Conservation (phyloP, 1,139 yeast species). For the Maudiozyma humilis region DNA sequence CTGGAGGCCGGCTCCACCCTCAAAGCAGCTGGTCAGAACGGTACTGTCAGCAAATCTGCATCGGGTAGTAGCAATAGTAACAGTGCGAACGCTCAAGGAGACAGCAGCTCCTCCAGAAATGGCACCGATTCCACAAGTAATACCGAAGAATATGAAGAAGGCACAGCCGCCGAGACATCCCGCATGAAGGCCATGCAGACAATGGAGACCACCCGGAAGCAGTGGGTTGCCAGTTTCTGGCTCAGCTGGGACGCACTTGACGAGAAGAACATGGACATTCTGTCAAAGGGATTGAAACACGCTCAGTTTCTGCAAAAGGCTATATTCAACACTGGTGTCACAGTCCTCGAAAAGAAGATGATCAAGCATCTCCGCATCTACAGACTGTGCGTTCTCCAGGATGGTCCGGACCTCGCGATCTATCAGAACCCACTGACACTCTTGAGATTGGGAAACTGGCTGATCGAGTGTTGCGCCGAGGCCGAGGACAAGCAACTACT, state of each 20-base stretch:
- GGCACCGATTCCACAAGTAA: neutral
- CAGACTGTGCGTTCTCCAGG: slow-evolving; percentile 79
- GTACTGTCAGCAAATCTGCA: no score
- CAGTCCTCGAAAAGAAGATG: slow-evolving; percentile 71
- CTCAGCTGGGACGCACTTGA: slow-evolving; percentile 88
- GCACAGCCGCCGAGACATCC: slow-evolving; percentile 22
- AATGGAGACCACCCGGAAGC: slow-evolving; percentile 39
- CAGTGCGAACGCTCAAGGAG: slow-evolving; percentile 25
- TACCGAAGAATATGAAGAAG: slow-evolving; percentile 16
- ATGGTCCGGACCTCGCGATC: slow-evolving; percentile 72
- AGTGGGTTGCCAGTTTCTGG: slow-evolving; percentile 91
- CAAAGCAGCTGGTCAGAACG: neutral
- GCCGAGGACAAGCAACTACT: slow-evolving; percentile 55
- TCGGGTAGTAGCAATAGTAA: slow-evolving; percentile 4
- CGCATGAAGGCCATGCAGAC: slow-evolving; percentile 33
- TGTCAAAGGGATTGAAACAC: slow-evolving; percentile 62
- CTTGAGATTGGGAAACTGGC: slow-evolving; percentile 81
- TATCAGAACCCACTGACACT: slow-evolving; percentile 83
- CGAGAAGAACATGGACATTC: slow-evolving; percentile 44
- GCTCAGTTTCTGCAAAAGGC: slow-evolving; percentile 79
- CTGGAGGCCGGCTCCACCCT: slow-evolving; percentile 49
- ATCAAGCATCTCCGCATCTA: slow-evolving; percentile 74
- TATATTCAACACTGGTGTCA: slow-evolving; percentile 84
- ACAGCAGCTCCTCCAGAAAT: neutral
- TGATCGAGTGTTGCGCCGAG: slow-evolving; percentile 82